phyloP scores from a whole-genome alignment of 208 protist species.

The Crithidia sp. region DNA sequence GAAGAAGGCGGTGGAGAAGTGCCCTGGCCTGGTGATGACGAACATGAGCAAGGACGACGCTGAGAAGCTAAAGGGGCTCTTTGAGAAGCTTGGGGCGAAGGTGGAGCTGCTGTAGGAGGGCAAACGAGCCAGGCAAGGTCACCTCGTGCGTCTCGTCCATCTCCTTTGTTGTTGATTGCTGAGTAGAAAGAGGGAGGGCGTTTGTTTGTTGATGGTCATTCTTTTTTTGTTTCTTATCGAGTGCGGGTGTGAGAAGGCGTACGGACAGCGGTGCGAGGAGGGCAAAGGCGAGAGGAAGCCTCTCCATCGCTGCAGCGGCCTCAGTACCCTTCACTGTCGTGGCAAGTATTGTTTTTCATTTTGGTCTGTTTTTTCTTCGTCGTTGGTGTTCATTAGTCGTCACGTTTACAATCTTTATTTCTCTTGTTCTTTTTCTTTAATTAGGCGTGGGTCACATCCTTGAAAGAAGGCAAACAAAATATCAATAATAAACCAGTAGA shows the following conservation, averaged over 20 bases:
- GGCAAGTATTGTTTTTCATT: neutral
- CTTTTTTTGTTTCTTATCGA: no score
- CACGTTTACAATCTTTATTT: neutral
- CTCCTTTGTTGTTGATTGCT: conserved; percentile 11
- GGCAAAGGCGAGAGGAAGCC: no score
- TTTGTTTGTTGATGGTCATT: no score
- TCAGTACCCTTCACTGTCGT: no score
- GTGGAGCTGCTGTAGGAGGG: conserved; percentile 79
- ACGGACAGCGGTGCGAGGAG: no score
- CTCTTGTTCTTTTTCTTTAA: neutral
- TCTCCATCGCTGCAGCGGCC: no score
- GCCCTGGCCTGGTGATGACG: conserved; percentile 84
- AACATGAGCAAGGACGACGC: conserved; percentile 90
- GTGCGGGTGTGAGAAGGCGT: no score
- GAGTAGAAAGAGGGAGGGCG: no score
- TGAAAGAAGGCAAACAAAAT: neutral
- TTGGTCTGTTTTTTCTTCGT: conserved; percentile 12
- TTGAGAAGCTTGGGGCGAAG: conserved; percentile 88
- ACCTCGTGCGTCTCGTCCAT: neutral
- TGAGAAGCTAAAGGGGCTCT: conserved; percentile 89
- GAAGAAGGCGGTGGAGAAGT: conserved; percentile 91
- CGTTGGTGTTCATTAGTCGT: conserved; percentile 4
- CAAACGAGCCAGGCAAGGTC: neutral
- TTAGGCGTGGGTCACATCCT: conserved; percentile 6
- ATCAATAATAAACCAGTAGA: neutral